Base-by-base conservation (phyloP, 306 rosid species). In the Trifolium repens region DNA sequence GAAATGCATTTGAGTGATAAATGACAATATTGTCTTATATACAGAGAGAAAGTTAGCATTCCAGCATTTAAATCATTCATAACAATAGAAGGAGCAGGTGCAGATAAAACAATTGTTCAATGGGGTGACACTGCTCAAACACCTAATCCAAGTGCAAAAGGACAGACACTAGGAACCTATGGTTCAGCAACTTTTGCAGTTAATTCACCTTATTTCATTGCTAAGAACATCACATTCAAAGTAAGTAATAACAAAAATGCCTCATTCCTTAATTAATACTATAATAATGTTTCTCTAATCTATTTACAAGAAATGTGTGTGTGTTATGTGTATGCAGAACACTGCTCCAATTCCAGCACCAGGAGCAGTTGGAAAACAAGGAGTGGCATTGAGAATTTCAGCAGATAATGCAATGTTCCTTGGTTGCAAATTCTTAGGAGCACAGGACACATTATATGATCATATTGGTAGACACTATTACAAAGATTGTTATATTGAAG, bases 101-200 rank as follows among this genome's bases (percentile, higher is more conserved):
- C 99, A 40, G 99, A 90, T 27, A 89, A 82, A 10, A 96, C 99
- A 10, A 90, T 96, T 2, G 92, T 96, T 79, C 96, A 96, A 80
- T 96, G 98, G 98, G 99, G 99, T 71, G 99, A 96, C 89, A 96
- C 97, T 5, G 99, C 99, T 73, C 78, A 89, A 83, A 92, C 96
- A 27, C 96, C 74, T 5, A 92, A 93, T 40, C 96, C 74, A 3
- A 96, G 88, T 8, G 79, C 89, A 12, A 87, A 60, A 73, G 94
- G 96, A 17, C 90, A 77, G 46, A 87, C 89, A 8, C 58, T 92
- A 78, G 98, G 99, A 61, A 96, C 99, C 13, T 92, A 57, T 47
- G 85, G 79, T 63, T 96, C 99, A 22, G 99, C 99, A 50, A 92
- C 99, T 17, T 96, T 96, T 84, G 93, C 89, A 6, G 99, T 90